Evolutionary conservation across 441 rosid species (phyloP), one percentile per base, ranked within the genome.

Genomic region (Populus hybrid): DNA sequence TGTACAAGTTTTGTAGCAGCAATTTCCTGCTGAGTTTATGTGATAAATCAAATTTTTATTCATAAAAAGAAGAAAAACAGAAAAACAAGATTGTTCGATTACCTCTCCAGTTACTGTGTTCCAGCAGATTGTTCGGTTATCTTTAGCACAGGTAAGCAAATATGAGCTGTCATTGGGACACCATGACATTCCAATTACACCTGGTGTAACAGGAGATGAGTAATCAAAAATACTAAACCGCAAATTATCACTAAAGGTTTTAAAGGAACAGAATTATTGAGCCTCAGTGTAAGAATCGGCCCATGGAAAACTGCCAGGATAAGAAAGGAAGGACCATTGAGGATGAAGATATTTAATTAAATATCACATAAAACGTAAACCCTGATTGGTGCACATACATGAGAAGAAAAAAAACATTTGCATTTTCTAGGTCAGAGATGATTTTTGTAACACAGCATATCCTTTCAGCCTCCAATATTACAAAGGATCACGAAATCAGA

Each of bases 181-280:
- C 99, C 99, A 97, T 24, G 98, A 89, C 99, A 97, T 97, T 75
- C 97, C 99, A 88, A 94, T 93, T 66, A 97, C 98, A 85, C 99
- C 99, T 97, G 89, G 68, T 28, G 78, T 32, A 74, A 72, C 10
- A 34, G 79, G 75, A 42, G 36, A 75, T 67, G 76, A 53, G 79
- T 78, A 69, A 24, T 63, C 26, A 34, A 72, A 83, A 63, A 77
- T 77, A 70, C 78, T 24, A 71, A 28, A 71, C 67, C 7, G 7
- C 57, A 12, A 14, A 46, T 7, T 19, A 40, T 14, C 7, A 19
- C 12, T 59, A 36, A 74, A 50, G 36, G 68, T 34, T 35, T 66
- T 23, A 26, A 30, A 7, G 30, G 70, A 53, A 67, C 23, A 32
- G 26, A 72, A 72, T 28, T 59, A 67, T 19, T 67, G 32, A 21